Conservation (phyloP, 2,329 filamentous ascomycete genomes). For the Aureobasidium lini region DNA sequence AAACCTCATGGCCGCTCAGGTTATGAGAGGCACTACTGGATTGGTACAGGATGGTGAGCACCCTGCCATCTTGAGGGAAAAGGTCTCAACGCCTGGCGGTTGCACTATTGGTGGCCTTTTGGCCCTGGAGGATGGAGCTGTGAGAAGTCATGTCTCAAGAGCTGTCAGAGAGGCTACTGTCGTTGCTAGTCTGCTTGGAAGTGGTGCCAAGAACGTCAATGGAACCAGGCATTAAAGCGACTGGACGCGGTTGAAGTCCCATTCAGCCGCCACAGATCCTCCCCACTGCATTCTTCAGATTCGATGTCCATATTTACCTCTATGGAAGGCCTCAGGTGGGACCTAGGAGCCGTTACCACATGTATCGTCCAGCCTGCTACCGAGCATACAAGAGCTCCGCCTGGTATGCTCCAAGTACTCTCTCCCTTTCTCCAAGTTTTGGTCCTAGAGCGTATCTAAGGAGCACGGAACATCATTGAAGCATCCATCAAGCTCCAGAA, state of each 20-base stretch:
- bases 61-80: conserved; percentile 65
- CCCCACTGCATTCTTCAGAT: no score
- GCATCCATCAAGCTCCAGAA: no score
- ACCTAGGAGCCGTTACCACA: no score
- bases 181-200: conserved; percentile 59
- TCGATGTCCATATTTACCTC: no score
- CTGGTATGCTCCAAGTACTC: no score
- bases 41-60: conserved; percentile 66
- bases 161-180: conserved; percentile 65
- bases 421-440: no score
- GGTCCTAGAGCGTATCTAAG: no score
- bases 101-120: conserved; percentile 70
- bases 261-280: no score
- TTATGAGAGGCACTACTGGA: conserved; percentile 65
- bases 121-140: conserved; percentile 64
- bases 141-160: conserved; percentile 59
- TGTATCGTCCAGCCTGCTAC: no score
- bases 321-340: no score
- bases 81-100: conserved; percentile 69
- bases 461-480: no score
- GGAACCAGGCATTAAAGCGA: conserved; percentile 26
- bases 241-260: neutral
- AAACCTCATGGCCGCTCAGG: conserved; percentile 69
- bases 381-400: no score
- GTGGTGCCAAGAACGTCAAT: conserved; percentile 45